Conservation (phyloP, 2,329 filamentous ascomycete genomes). For the Aspergillus brunneoviolaceus region DNA sequence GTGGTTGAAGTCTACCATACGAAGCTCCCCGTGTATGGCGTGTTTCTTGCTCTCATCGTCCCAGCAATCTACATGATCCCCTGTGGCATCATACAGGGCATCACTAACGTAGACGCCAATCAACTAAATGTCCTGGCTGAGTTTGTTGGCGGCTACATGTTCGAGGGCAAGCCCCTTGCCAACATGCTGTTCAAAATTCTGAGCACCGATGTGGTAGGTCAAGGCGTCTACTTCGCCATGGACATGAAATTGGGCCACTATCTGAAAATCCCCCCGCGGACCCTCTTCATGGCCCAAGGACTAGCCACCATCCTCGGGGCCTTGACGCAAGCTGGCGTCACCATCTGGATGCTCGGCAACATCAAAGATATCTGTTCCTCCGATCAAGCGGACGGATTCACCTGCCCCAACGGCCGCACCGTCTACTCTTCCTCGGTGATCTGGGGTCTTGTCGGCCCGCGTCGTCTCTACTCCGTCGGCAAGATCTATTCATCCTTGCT, state of each 20-base stretch:
- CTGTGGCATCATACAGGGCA: constrained; percentile 46
- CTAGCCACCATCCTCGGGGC: constrained; percentile 50
- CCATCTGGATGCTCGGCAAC: constrained; percentile 41
- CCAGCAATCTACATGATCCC: constrained; percentile 47
- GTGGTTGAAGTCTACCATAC: constrained; percentile 46
- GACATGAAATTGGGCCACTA: constrained; percentile 8
- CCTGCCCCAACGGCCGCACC: constrained; percentile 52
- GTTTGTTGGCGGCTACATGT: constrained; percentile 48
- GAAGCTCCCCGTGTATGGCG: constrained; percentile 44
- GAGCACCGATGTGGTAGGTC: constrained; percentile 28
- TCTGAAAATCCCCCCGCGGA: constrained; percentile 50
- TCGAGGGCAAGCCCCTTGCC: constrained; percentile 43
- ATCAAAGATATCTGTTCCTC: constrained; percentile 44
- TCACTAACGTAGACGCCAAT: constrained; percentile 48
- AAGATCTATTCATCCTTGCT: constrained; percentile 50
- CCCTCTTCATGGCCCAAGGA: constrained; percentile 51
- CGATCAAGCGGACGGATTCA: constrained; percentile 48
- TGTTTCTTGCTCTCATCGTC: constrained; percentile 44
- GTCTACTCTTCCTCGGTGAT: constrained; percentile 51
- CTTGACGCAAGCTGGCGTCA: constrained; percentile 43
- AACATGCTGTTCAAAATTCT: constrained; percentile 24
- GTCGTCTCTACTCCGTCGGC: constrained; percentile 49
- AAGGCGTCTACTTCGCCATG: constrained; percentile 8
- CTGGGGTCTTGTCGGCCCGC: constrained; percentile 55
- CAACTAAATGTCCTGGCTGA: constrained; percentile 46